Evolutionary conservation across 768 basidiomycete species (phyloP), one percentile per base, ranked within the genome.

Genomic region (Leccinellum luteum): DNA sequence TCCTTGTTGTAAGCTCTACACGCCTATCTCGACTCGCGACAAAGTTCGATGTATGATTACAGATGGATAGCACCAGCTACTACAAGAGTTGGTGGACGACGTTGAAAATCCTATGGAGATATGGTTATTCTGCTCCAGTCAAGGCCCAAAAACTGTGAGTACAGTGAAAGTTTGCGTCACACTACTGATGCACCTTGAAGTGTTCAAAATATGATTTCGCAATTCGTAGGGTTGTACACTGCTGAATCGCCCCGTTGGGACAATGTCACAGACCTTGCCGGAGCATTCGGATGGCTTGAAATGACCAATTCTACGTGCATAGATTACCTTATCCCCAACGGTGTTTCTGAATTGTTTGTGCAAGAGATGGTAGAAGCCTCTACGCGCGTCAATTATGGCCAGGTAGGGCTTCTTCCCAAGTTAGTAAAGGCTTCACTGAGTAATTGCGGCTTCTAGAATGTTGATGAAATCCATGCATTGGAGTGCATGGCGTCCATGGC

Each of bases 301-400:
- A 61, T 85, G 43, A 68, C 79, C 1, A 77, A 78, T 9, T 78
- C 79, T 50, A 83, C 81, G 9, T 83, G 83, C 0, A 71, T 75
- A 12, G 83, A 85, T 10, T 90, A 83, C 69, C 78, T 90, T 43
- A 69, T 74, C 12, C 64, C 72, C 12, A 75, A 82, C 17, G 84
- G 83, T 21, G 78, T 94, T 35, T 74, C 81, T 30, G 67, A 77
- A 41, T 75, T 75, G 48, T 96, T 86, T 74, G 76, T 82, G 5
- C 74, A 74, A 27, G 94, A 98, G 73, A 73, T 95, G 48, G 78
- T 94, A 31, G 91, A 92, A 53, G 89, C 84, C 4, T 84, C 87
- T 2, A 90, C 90, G 8, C 80, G 92, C 38, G 90, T 92, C 41
- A 94, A 93, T 69, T 94, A 94, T 65, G 88, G 87, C 51, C 87